A percentile compares a stretch with the other conserved stretches of the same genome.
Conservation (phyloP, 805 yeast species). For the Yarrowia osloensis region DNA sequence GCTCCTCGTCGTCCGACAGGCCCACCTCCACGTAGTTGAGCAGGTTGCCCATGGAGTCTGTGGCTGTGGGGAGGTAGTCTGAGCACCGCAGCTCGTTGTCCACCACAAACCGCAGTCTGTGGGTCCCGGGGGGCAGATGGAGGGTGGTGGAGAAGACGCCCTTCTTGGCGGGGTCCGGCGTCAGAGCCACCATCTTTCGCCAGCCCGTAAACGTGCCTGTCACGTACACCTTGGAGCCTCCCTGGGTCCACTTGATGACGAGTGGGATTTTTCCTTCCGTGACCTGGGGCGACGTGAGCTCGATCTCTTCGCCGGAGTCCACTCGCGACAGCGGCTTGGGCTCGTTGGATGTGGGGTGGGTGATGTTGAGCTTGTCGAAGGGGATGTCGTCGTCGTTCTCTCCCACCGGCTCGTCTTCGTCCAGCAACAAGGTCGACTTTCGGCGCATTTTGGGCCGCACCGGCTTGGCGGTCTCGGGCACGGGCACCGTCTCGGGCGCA, state of each 20-base stretch:
- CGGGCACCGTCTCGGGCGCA: not conserved
- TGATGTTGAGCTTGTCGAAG: slow-evolving; percentile 52
- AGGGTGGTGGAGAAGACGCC: slow-evolving; percentile 41
- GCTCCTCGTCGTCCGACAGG: slow-evolving; percentile 10
- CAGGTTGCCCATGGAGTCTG: slow-evolving; percentile 93
- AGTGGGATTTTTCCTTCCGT: slow-evolving; percentile 47
- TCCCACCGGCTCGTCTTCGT: slow-evolving; percentile 52
- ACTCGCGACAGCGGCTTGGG: slow-evolving; percentile 41
- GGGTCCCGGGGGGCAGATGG: slow-evolving; percentile 77
- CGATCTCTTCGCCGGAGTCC: slow-evolving; percentile 43
- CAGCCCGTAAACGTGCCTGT: slow-evolving; percentile 98
- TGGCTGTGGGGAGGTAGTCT: slow-evolving; percentile 88
- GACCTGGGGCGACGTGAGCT: slow-evolving; percentile 36
- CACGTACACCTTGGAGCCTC: slow-evolving; percentile 93
- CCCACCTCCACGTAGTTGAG: slow-evolving; percentile 70
- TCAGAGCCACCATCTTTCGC: slow-evolving; percentile 94
- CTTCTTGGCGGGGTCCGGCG: slow-evolving; percentile 45
- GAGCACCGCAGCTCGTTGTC: slow-evolving; percentile 89
- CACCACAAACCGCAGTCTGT: slow-evolving; percentile 87
- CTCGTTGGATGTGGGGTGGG: slow-evolving; percentile 34
- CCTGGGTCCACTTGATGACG: slow-evolving; percentile 89
- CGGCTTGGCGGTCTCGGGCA: not conserved
- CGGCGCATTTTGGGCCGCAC: slow-evolving; percentile 46
- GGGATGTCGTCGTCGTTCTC: slow-evolving; percentile 46
- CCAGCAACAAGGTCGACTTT: slow-evolving; percentile 71